Base-by-base conservation (phyloP, 2,329 filamentous ascomycete species). In the Emmonsia crescens region DNA sequence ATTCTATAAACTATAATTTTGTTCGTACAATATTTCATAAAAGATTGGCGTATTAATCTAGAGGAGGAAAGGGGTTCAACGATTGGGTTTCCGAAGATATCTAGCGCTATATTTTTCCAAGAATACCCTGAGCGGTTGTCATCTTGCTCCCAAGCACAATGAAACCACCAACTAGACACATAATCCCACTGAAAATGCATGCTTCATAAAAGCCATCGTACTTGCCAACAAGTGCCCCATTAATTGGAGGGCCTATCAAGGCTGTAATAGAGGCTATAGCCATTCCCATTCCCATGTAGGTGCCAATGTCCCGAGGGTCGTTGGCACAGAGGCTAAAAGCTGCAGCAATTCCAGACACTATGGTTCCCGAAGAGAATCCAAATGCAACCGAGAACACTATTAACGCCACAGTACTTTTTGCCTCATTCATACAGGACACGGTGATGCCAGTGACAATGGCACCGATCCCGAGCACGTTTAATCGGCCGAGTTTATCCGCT, bases 211-310 rank as follows among this genome's bases (percentile, higher is more conserved):
- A 80, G 0, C 74, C 73, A 1, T 69, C 74, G 60, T 79, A 80
- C 10, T 59, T 66, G 2, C 75, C 70, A 3, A 83, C 67, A 51
- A 81, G 69, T 0, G 72, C 75, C 2, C 79, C 79, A 58, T 75
- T 78, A 52, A 79, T 71, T 0, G 80, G 80, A 14, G 78, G 77
- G 0, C 79, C 81, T 3, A 82, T 73, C 40, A 85, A 66, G 3
- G 73, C 74, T 0, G 76, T 79, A 38, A 83, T 58, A 0, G 76
- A 74, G 5, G 72, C 69, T 1, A 80, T 52, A 1, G 69, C 48
- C 24, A 63, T 48, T 21, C 59, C 61, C 59, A 61, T 60, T 46
- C 61, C 61, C 24, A 63, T 44, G 29, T 63, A 63, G 6, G 61
- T 61, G 19, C 61, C 61, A 10, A 61, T 58, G 19, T 63, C 58